These are phyloP conservation scores for Amanita rimosa DNA, from an alignment of 768 basidiomycete species.

Conservation along the genomic window DNA sequence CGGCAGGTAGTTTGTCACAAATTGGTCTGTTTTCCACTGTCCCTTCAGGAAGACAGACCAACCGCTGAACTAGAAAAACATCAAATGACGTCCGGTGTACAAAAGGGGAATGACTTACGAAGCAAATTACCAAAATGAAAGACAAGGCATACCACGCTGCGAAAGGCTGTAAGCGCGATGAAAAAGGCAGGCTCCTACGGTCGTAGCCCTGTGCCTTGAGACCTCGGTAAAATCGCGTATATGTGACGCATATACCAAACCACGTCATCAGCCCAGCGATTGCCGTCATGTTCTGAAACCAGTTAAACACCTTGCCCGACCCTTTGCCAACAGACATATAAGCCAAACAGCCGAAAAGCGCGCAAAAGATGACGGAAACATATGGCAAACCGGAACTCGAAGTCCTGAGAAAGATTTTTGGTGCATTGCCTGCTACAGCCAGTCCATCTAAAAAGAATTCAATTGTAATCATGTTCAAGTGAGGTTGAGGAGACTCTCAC, in stretches of 20 bases:
- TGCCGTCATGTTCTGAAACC: constrained; percentile 73
- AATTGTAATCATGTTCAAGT: background rate
- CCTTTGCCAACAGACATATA: constrained; percentile 69
- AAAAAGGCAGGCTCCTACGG: constrained; percentile 60
- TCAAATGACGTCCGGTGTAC: background rate
- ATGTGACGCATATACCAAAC: constrained; percentile 69
- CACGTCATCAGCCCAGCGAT: constrained; percentile 66
- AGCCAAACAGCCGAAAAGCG: constrained; percentile 57
- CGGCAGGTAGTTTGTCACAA: constrained; percentile 79
- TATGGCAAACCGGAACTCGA: constrained; percentile 69
- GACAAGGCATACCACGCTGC: constrained; percentile 51
- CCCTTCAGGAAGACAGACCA: constrained; percentile 31
- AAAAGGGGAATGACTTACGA: constrained; percentile 33
- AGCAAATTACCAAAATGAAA: constrained; percentile 38
- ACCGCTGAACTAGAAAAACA: constrained; percentile 26
- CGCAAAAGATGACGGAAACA: constrained; percentile 56
- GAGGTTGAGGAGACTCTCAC: constrained; percentile 31
- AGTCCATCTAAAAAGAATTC: constrained; percentile 50
- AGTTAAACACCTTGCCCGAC: constrained; percentile 66
- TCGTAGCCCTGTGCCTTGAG: constrained; percentile 71
- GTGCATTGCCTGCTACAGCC: constrained; percentile 71
- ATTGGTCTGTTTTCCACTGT: constrained; percentile 42
- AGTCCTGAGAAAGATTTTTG: constrained; percentile 63
- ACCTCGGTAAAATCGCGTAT: constrained; percentile 79
- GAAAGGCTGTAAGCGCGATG: constrained; percentile 55